phyloP scores from a whole-genome alignment of 2,329 filamentous ascomycete species.

The Monilinia fructigena region DNA sequence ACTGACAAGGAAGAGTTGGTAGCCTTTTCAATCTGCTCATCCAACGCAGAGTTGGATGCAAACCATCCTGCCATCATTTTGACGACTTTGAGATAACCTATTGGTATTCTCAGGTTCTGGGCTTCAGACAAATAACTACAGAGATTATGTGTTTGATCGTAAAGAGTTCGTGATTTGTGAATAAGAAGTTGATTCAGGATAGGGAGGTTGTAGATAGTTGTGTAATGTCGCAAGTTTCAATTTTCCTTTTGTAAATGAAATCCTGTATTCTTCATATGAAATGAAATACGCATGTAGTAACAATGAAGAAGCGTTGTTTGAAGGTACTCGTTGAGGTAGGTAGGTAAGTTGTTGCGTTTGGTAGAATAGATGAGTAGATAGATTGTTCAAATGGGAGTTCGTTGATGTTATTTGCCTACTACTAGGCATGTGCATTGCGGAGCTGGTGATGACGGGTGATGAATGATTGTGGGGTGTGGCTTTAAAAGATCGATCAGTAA shows the following conservation, averaged over 20 bases:
- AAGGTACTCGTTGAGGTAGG: not conserved
- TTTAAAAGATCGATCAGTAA: no score
- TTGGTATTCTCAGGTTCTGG: not conserved
- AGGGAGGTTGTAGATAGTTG: not conserved
- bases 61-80: constrained; percentile 95
- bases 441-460: no score
- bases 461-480: no score
- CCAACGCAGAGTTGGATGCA: constrained; percentile 85
- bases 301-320: not conserved
- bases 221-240: not conserved
- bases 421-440: no score
- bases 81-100: constrained; percentile 11
- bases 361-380: not conserved
- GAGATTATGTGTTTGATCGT: not conserved
- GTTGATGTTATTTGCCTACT: no score
- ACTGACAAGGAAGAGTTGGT: constrained; percentile 83
- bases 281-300: not conserved
- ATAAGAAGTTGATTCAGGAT: not conserved
- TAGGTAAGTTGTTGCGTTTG: not conserved
- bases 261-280: not conserved
- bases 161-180: not conserved
- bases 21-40: constrained; percentile 95
- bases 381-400: no score
- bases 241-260: not conserved
- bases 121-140: not conserved